These are phyloP conservation scores for Cryptococcus maquisensis DNA, from an alignment of 1,284 basidiomycete species.

Conservation along the genomic window DNA sequence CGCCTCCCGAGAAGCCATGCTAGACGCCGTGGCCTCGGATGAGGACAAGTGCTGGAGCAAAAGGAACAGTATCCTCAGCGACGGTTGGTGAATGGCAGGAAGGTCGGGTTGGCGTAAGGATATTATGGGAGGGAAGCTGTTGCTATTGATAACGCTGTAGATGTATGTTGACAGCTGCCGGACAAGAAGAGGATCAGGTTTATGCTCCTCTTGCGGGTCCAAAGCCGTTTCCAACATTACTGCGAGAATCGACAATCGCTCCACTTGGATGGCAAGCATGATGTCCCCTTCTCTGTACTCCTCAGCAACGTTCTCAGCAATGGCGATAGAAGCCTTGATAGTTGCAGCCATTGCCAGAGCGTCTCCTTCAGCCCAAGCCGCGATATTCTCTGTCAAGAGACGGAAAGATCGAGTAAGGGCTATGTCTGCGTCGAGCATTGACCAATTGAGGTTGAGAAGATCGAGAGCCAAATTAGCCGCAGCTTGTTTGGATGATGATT, in stretches of 20 bases:
- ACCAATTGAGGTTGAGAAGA: slow-evolving; percentile 58
- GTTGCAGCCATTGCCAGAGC: slow-evolving; percentile 56
- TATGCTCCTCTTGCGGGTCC: slow-evolving; percentile 53
- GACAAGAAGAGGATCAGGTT: slow-evolving; percentile 11
- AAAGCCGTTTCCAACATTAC: slow-evolving; percentile 66
- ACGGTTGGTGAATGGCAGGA: slow-evolving; percentile 70
- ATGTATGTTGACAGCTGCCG: slow-evolving; percentile 59
- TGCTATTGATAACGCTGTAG: slow-evolving; percentile 65
- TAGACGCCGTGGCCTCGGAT: background rate
- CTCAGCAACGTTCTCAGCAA: slow-evolving; percentile 63
- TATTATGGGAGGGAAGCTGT: slow-evolving; percentile 66
- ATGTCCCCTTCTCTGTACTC: slow-evolving; percentile 75
- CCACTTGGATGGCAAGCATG: slow-evolving; percentile 75
- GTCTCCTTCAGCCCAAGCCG: slow-evolving; percentile 63
- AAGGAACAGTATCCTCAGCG: slow-evolving; percentile 76
- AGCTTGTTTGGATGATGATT: slow-evolving; percentile 46
- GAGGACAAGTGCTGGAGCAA: slow-evolving; percentile 54
- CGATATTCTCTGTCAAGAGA: slow-evolving; percentile 61
- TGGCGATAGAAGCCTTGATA: slow-evolving; percentile 59
- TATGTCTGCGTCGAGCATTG: slow-evolving; percentile 72
- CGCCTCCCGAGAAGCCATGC: slow-evolving; percentile 17
- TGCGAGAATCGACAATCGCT: slow-evolving; percentile 68
- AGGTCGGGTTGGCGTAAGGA: slow-evolving; percentile 67
- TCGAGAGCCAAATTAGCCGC: slow-evolving; percentile 45
- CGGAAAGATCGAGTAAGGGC: slow-evolving; percentile 74